Evolutionary conservation across 352 stramenopile genomes (phyloP), one percentile per base, ranked within the genome.

Genomic region (Phytophthora citrophthora): DNA sequence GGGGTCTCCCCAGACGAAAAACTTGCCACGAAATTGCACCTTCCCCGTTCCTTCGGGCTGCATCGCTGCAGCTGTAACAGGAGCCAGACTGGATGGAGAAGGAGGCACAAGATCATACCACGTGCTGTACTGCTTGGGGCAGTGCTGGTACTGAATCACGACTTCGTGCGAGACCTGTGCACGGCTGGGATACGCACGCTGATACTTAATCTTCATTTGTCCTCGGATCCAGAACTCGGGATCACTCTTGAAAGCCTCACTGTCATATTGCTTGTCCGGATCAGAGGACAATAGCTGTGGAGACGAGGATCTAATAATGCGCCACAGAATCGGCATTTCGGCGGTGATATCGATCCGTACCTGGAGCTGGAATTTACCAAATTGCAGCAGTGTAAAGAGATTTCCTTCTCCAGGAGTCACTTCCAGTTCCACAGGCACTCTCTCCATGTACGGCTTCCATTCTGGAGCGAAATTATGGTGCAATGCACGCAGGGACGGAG

Each of bases 1-100:
- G 3, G 67, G 71, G 26, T 91, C 70, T 43, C 77, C 79, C 85
- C 83, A 92, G 13, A 83, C n/a, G 31, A 74, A 76, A 50, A 75
- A 70, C 13, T 61, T 70, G 44, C 73, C 70, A 44, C 55, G 24
- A 50, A 81, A 54, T 23, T 68, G 54, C 12, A 45, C 61, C 31
- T 68, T 68, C 13, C 60, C 70, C 2, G 51, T 49, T 31, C 11
- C 26, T 41, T 76, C 60, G 49, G 64, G 31, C 7, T 64, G 50
- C 48, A 68, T 44, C 15, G 54, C 54, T 43, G 54, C 40, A 43
- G 32, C 20, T 12, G 32, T 49, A 36, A 54, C 27, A n/a, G 53
- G 48, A 20, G 43, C 47, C 41, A 73, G 61, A 9, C 51, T 64
- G 15, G 41, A 62, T 4, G 74, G 65, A 20, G 41, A 52, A 2